Base-by-base conservation (phyloP, 371 early-diverging fungal species). In the Mortierella sp. region DNA sequence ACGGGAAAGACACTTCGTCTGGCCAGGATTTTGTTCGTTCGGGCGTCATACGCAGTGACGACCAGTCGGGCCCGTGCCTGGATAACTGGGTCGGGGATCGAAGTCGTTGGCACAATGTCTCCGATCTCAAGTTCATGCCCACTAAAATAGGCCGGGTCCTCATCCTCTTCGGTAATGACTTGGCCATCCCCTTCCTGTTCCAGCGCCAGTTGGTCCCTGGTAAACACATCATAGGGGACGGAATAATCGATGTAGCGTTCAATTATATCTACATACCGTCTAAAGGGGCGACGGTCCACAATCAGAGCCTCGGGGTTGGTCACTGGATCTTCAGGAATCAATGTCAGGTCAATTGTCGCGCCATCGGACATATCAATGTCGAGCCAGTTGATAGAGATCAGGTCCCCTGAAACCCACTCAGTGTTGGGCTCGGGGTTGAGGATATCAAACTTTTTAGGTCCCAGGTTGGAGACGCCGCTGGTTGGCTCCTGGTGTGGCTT, bases 41-140 rank as follows among this genome's bases (percentile, higher is more conserved):
- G 64, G 53, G 69, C 79, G 15, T 63, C 68, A 52, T 77, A 77
- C 11, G 62, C 79, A 0, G 79, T 72, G 21, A 77, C 50, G 44
- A 56, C 50, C 9, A 77, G 47, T 30, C 72, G 68, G 12, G 60
- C 69, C 57, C 26, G 59, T 46, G 70, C 62, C 44, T 47, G 56
- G 18, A 57, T n/a, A 67, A 56, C 57, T 21, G 53, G 53, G 16
- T 4, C 14, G 2, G 4, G 50, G n/a, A 5, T 16, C n/a, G 50
- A 5, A 50, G n/a, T 21, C 21, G 14, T 14, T 2, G n/a, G n/a
- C 14, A 4, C 6, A 53, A 21, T 23, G 23, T 53, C 53, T 19
- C 53, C 53, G 21, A 7, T 5, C 21, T 50, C 50, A 14, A 50
- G 3, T 7, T 50, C 21, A 5, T 5, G 50, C 26, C 21, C 53